These are phyloP conservation scores for Multifurca ochricompacta DNA, from an alignment of 768 basidiomycete genomes.

Conservation along the genomic window DNA sequence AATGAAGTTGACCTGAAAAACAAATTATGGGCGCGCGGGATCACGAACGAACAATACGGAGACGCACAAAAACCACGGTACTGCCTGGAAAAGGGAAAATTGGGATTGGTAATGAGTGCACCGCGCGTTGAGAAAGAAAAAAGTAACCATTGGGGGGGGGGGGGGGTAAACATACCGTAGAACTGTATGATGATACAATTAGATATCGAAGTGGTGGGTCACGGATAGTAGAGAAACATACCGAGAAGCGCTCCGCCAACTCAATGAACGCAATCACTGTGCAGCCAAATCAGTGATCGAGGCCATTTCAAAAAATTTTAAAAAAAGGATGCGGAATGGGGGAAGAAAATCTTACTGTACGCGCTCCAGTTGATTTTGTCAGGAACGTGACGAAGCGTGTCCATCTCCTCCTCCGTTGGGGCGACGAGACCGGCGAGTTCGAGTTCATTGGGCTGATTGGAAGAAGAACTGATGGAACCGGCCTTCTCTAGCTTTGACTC, in stretches of 20 bases:
- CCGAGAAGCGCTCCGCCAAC: constrained; percentile 27
- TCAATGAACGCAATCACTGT: constrained; percentile 26
- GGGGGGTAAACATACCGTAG: constrained; percentile 7
- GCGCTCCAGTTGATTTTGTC: constrained; percentile 23
- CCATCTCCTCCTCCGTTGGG: constrained; percentile 23
- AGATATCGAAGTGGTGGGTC: background rate
- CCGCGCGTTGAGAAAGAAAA: background rate
- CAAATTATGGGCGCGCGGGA: background rate
- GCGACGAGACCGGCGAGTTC: constrained; percentile 12
- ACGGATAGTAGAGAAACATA: background rate
- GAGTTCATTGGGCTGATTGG: background rate
- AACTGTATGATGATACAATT: constrained; percentile 8
- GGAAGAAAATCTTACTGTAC: constrained; percentile 5
- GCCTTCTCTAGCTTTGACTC: background rate
- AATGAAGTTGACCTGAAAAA: constrained; percentile 24
- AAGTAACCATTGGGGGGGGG: background rate
- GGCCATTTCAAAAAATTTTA: too few relatives aligned
- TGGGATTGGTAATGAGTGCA: background rate
- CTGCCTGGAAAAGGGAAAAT: constrained; percentile 10
- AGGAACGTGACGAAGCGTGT: constrained; percentile 22
- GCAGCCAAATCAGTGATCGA: background rate
- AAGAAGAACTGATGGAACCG: background rate
- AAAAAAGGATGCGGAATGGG: too few relatives aligned
- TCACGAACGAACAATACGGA: background rate
- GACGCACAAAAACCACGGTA: constrained; percentile 15